Evolutionary conservation across 2,329 filamentous ascomycete species (phyloP).

Genomic region (Cucurbitaria berberidis): DNA sequence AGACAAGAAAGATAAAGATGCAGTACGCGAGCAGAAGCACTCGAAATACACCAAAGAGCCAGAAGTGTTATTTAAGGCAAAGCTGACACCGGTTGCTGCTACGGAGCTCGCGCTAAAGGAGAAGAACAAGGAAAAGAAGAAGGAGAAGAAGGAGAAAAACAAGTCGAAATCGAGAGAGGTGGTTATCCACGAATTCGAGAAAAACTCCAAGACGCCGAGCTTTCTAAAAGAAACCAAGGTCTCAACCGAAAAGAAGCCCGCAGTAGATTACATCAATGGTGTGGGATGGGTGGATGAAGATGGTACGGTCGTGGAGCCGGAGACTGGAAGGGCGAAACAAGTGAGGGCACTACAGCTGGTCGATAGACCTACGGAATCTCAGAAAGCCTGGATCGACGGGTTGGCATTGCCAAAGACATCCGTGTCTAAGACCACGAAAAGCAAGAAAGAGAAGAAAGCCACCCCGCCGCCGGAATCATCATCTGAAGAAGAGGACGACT

Average conservation of each 20-base stretch:
- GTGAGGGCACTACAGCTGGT: conserved; percentile 43
- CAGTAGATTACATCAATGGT: conserved; percentile 75
- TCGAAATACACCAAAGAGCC: conserved; percentile 82
- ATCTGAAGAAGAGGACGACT: conserved; percentile 37
- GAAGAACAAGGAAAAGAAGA: conserved; percentile 56
- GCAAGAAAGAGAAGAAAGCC: conserved; percentile 31
- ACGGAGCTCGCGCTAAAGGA: conserved; percentile 46
- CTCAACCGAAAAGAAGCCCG: conserved; percentile 54
- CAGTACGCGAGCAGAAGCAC: conserved; percentile 63
- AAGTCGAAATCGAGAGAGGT: conserved; percentile 60
- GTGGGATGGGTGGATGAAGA: conserved; percentile 86
- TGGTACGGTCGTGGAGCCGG: conserved; percentile 74
- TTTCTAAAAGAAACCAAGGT: conserved; percentile 71
- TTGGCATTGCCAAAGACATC: conserved; percentile 23
- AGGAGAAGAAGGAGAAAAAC: conserved; percentile 67
- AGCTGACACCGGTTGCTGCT: conserved; percentile 61
- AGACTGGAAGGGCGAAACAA: conserved; percentile 46
- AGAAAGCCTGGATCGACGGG: conserved; percentile 26
- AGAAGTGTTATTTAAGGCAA: conserved; percentile 85
- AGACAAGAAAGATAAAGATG: conserved; percentile 63
- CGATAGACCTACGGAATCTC: conserved; percentile 29
- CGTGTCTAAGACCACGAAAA: conserved; percentile 22
- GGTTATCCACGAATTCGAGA: conserved; percentile 87
- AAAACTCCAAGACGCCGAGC: conserved; percentile 79
- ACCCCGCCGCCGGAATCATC: conserved; percentile 29